phyloP scores from a whole-genome alignment of 1,139 yeast species.

The Sugiyamaella japonica region DNA sequence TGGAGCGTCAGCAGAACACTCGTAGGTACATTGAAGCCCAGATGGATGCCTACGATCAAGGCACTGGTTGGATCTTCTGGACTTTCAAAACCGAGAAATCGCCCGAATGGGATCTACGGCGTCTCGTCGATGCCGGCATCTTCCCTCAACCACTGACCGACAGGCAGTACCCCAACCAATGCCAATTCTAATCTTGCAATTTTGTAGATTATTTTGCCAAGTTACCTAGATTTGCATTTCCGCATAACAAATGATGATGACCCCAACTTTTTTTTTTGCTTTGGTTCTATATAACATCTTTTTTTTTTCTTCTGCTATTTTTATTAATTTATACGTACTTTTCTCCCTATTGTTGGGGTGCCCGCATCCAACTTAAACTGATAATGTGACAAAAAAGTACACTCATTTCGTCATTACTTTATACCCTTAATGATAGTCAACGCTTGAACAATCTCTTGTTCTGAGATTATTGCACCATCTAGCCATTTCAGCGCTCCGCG shows the following conservation, averaged over 20 bases:
- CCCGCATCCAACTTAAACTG: neutral
- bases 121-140: constrained; percentile 55
- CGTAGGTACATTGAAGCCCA: constrained; percentile 85
- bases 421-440: constrained; percentile 2
- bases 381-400: neutral
- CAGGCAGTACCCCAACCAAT: constrained; percentile 70
- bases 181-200: constrained; percentile 42
- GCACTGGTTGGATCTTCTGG: constrained; percentile 88
- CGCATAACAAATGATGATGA: constrained; percentile 1
- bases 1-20: constrained; percentile 54
- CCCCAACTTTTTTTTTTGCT: neutral
- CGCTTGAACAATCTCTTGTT: constrained; percentile 19
- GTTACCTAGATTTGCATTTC: constrained; percentile 4
- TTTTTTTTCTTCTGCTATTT: neutral
- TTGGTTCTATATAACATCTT: neutral
- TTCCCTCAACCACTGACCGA: constrained; percentile 77
- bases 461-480: constrained; percentile 25
- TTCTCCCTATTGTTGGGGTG: neutral
- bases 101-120: constrained; percentile 81
- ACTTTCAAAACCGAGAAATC: constrained; percentile 82
- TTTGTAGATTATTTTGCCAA: neutral
- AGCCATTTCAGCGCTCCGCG: constrained; percentile 27
- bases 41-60: constrained; percentile 73
- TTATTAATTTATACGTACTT: neutral
- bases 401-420: constrained; percentile 8